These are phyloP conservation scores for Stereum hirsutum DNA, from an alignment of 1,284 basidiomycete genomes.

Conservation along the genomic window DNA sequence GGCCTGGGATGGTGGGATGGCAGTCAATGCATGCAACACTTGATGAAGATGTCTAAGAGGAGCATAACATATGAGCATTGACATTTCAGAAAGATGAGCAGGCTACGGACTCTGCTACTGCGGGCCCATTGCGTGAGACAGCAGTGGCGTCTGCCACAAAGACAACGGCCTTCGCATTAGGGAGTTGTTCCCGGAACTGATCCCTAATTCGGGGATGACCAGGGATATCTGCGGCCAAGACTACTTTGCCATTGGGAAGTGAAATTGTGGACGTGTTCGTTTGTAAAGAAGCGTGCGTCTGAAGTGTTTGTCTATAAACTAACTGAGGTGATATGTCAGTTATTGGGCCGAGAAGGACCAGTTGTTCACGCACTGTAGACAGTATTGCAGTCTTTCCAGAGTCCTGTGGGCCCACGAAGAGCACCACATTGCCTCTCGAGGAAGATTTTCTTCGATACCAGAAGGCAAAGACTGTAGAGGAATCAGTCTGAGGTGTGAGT, in stretches of 20 bases:
- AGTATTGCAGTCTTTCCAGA: constrained; percentile 70
- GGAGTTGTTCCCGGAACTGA: constrained; percentile 57
- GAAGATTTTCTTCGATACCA: constrained; percentile 33
- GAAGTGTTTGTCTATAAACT: constrained; percentile 49
- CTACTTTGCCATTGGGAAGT: constrained; percentile 28
- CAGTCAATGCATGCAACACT: constrained; percentile 58
- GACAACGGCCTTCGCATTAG: constrained; percentile 50
- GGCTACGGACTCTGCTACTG: constrained; percentile 66
- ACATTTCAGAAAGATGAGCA: background rate
- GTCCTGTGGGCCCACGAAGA: constrained; percentile 63
- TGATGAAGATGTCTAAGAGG: constrained; percentile 57
- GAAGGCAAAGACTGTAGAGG: constrained; percentile 22
- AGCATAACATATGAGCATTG: constrained; percentile 2
- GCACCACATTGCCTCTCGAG: constrained; percentile 42
- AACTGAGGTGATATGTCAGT: constrained; percentile 32
- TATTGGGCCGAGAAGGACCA: constrained; percentile 2
- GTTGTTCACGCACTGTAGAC: constrained; percentile 31
- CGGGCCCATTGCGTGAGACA: constrained; percentile 60
- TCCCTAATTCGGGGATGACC: constrained; percentile 70
- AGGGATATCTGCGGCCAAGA: constrained; percentile 62
- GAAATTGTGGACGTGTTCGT: constrained; percentile 44
- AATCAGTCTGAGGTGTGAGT: background rate
- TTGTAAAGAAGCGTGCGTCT: constrained; percentile 69
- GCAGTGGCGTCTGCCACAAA: constrained; percentile 74
- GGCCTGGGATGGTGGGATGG: constrained; percentile 57